These are phyloP conservation scores for Quercus dentata DNA, from an alignment of 306 rosid species.

Conservation along the genomic window DNA sequence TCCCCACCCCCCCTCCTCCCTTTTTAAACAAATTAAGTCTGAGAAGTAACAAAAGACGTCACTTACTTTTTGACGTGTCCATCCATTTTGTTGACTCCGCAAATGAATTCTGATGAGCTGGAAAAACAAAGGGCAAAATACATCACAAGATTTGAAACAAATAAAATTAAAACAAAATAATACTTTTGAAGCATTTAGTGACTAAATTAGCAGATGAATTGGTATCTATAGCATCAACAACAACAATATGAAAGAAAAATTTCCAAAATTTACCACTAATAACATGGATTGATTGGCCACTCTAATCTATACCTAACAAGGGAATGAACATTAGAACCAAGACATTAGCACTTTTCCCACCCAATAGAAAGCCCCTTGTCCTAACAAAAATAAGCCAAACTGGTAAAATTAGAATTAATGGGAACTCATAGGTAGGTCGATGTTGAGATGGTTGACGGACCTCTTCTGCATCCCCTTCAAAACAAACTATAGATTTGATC, in stretches of 20 bases:
- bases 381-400: background rate
- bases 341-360: background rate
- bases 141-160: background rate
- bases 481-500: background rate
- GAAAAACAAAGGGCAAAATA: slow-evolving; percentile 22
- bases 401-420: background rate
- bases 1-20: no score
- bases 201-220: background rate
- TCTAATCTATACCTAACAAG: background rate
- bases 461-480: background rate
- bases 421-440: background rate
- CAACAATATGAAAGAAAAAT: background rate
- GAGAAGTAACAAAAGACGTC: background rate
- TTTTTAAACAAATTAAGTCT: background rate
- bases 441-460: background rate
- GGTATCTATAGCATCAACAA: background rate
- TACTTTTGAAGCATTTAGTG: background rate
- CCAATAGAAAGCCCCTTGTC: background rate
- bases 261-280: background rate
- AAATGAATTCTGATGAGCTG: slow-evolving; percentile 60
- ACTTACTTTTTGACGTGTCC: slow-evolving; percentile 74
- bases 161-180: background rate
- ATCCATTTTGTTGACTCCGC: slow-evolving; percentile 46
- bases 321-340: background rate
- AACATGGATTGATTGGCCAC: background rate